phyloP scores from a whole-genome alignment of 805 yeast genomes.

The Candida parachauliodes region DNA sequence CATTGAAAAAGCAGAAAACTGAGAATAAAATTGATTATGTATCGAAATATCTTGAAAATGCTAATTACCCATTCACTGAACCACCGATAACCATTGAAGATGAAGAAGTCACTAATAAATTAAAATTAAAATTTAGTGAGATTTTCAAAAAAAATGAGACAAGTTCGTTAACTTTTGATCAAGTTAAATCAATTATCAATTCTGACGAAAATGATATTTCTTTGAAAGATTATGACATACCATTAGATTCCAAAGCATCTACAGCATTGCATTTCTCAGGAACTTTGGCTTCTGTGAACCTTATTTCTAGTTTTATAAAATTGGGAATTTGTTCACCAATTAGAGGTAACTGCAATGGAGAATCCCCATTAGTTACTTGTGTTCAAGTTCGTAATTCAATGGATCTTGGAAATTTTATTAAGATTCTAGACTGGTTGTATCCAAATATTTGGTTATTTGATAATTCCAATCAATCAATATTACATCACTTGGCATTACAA shows the following conservation, averaged over 20 bases:
- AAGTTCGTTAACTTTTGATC: conserved; percentile 15
- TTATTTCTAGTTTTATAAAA: conserved; percentile 32
- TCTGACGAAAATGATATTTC: neutral
- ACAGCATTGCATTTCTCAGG: conserved; percentile 44
- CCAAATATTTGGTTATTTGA: conserved; percentile 52
- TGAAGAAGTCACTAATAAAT: conserved; percentile 26
- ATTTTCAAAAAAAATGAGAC: conserved; percentile 32
- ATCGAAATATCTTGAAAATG: conserved; percentile 14
- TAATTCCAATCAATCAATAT: conserved; percentile 68
- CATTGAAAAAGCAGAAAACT: conserved; percentile 27
- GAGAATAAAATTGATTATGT: conserved; percentile 5
- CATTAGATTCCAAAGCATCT: conserved; percentile 37
- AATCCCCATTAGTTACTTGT: conserved; percentile 56
- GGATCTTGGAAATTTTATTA: conserved; percentile 72
- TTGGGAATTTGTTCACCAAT: conserved; percentile 36
- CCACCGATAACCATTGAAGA: conserved; percentile 23
- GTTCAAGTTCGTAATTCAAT: conserved; percentile 80
- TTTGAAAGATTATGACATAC: conserved; percentile 23
- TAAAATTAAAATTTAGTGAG: conserved; percentile 31
- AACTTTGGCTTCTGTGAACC: conserved; percentile 33
- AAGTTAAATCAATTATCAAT: conserved; percentile 8
- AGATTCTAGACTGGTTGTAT: conserved; percentile 60
- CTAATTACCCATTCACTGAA: conserved; percentile 34
- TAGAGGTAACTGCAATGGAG: conserved; percentile 37
- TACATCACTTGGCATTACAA: conserved; percentile 77